These are phyloP conservation scores for Pichia deserticola DNA, from an alignment of 805 yeast species.

Conservation along the genomic window DNA sequence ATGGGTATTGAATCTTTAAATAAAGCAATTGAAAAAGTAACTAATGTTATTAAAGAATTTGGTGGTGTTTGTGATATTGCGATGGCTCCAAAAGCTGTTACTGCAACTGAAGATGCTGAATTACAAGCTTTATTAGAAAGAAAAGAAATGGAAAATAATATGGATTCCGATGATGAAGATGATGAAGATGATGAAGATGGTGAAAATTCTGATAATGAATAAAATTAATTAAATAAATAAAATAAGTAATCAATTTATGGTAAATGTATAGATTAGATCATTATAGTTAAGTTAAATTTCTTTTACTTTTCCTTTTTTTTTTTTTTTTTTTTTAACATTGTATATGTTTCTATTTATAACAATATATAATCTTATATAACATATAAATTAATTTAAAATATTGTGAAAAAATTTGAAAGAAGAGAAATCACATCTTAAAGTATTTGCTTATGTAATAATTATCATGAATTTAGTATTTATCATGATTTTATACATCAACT, in stretches of 20 bases:
- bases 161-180: constrained; percentile 67
- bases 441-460: too few relatives aligned
- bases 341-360: not conserved
- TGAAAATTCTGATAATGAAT: constrained; percentile 14
- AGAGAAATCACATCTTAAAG: too few relatives aligned
- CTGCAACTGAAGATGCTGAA: constrained; percentile 97
- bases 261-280: too few relatives aligned
- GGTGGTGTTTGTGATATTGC: constrained; percentile 89
- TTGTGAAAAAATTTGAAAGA: too few relatives aligned
- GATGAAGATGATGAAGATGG: constrained; percentile 27
- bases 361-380: not conserved
- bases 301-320: too few relatives aligned
- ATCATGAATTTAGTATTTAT: too few relatives aligned
- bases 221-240: not conserved
- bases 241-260: too few relatives aligned
- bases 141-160: constrained; percentile 82
- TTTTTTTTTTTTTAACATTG: too few relatives aligned
- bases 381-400: too few relatives aligned
- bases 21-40: constrained; percentile 71
- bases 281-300: too few relatives aligned
- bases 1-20: constrained; percentile 77
- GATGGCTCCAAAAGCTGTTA: constrained; percentile 98
- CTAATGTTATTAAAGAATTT: constrained; percentile 55
- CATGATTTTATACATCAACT: too few relatives aligned
- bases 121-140: constrained; percentile 91